Base-by-base conservation (phyloP, 805 yeast species). In the Candida orba region DNA sequence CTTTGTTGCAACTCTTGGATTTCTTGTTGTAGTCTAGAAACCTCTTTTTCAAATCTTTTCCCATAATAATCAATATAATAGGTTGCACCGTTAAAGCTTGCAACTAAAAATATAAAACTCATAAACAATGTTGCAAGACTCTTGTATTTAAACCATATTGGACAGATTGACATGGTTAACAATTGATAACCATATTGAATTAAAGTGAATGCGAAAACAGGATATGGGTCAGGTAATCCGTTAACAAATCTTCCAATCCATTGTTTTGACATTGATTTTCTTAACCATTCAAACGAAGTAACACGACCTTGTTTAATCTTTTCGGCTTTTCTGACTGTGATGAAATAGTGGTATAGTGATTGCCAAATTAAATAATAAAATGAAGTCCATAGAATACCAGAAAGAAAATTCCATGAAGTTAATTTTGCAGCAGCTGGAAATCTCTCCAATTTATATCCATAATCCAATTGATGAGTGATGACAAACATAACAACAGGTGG, bases 51-150 rank as follows among this genome's bases (percentile, higher is more conserved):
- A 57, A 89, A 81, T 51, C 90, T 76, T 59, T 81, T 84, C 18
- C 98, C 98, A 64, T 89, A 93, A 40, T 83, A 82, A 56, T 91
- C 98, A 44, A 93, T 73, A 61, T 91, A 91, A 60, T 87, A 91
- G 1, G 95, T 87, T 3, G 98, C 99, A 25, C 99, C 99, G 52
- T 93, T 90, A 60, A 83, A 88, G 35, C 89, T 72, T 2, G 98
- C 95, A 60, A 78, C 73, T 37, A 80, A 61, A 53, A 90, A 89
- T n/a, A 91, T 86, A 40, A 75, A 71, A 2, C 77, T 64, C 50
- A 91, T 72, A 57, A 89, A 90, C 1, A 71, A 51, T 1, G 81
- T 76, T 23, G 93, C 86, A 2, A 85, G 75, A 36, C 66, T 64
- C 54, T 82, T 81, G 59, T 80, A 75, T 36, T 73, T 69, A 64